These are phyloP conservation scores for Fonsecaea multimorphosa DNA, from an alignment of 2,329 filamentous ascomycete genomes.

Conservation along the genomic window DNA sequence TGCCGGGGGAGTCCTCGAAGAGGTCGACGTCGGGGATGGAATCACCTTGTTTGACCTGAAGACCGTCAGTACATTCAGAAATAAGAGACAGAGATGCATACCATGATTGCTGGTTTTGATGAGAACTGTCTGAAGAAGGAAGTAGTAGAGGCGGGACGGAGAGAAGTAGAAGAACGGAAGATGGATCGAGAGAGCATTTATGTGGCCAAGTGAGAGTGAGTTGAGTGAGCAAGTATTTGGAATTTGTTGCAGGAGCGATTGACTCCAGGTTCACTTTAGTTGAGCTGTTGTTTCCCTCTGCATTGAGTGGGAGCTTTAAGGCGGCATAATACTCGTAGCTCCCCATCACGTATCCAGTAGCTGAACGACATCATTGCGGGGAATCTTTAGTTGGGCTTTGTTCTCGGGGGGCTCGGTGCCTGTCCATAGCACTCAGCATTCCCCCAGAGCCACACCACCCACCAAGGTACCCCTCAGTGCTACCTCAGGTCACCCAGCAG, in stretches of 20 bases:
- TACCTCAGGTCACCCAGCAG: neutral
- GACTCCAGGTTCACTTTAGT: neutral
- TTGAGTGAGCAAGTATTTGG: conserved; percentile 22
- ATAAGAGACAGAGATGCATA: conserved; percentile 12
- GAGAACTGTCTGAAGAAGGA: conserved; percentile 32
- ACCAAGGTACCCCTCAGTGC: neutral
- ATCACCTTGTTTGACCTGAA: conserved; percentile 78
- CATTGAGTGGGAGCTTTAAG: neutral
- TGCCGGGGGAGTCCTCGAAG: conserved; percentile 84
- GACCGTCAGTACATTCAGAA: conserved; percentile 41
- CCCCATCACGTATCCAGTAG: neutral
- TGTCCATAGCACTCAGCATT: neutral
- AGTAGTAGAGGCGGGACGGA: conserved; percentile 16
- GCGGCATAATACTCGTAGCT: neutral
- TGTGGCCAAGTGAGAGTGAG: neutral
- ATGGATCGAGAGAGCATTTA: conserved; percentile 35
- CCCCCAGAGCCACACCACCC: neutral
- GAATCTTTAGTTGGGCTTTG: neutral
- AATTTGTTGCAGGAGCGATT: conserved; percentile 12
- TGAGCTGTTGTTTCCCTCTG: neutral
- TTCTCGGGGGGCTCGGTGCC: neutral
- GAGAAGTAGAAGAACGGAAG: conserved; percentile 28
- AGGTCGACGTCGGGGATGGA: conserved; percentile 77
- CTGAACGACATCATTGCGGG: conserved; percentile 1
- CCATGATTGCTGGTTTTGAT: conserved; percentile 39